Evolutionary conservation across 331 rosid genomes (phyloP).

Genomic region (Ulmus americana): DNA sequence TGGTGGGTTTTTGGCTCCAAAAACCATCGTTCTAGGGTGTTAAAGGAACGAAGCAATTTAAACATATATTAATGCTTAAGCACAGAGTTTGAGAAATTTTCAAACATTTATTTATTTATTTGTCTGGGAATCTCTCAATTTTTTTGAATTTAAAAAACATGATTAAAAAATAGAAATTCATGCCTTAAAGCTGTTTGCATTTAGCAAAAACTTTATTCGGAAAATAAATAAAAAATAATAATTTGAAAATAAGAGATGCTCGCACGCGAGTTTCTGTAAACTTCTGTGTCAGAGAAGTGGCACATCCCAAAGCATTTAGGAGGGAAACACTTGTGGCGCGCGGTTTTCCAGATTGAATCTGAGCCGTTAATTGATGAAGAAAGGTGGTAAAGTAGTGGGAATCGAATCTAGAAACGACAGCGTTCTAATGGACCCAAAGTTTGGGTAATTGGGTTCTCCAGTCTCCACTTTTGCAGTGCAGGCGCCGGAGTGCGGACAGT

Average conservation of each 20-base stretch:
- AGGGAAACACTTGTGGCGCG: background rate
- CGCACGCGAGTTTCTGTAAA: constrained; percentile 33
- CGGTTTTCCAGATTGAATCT: constrained; percentile 18
- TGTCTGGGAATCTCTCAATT: background rate
- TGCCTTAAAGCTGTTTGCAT: background rate
- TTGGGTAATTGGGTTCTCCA: background rate
- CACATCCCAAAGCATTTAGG: constrained; percentile 14
- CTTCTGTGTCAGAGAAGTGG: constrained; percentile 23
- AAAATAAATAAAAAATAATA: background rate
- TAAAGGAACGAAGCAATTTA: background rate
- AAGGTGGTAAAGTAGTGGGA: background rate
- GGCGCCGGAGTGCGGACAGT: background rate
- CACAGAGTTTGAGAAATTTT: background rate
- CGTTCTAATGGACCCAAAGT: background rate
- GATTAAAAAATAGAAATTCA: background rate
- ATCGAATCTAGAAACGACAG: background rate
- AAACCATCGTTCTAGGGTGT: background rate
- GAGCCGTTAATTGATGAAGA: background rate
- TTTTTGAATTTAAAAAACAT: background rate
- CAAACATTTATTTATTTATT: background rate
- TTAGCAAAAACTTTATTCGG: background rate
- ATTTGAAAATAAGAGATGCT: background rate
- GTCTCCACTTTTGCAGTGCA: background rate
- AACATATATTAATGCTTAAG: background rate
- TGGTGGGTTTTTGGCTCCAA: background rate